Conservation (phyloP, 176 grass and related monocot genomes). For the Cymbopogon citratus region DNA sequence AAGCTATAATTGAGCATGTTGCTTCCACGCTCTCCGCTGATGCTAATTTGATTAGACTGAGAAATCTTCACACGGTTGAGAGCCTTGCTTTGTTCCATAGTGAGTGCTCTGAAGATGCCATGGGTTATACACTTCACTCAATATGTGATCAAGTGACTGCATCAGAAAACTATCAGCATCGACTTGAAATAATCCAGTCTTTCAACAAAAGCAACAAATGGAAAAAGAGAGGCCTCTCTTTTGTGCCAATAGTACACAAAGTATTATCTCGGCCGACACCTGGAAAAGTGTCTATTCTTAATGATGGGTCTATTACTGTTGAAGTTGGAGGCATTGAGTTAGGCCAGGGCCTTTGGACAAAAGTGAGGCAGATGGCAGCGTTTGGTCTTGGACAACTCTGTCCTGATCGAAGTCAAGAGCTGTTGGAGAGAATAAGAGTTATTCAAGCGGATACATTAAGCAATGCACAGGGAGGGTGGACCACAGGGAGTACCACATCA, state of each 20-base stretch:
- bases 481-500: slow-evolving; percentile 89
- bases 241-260: slow-evolving; percentile 66
- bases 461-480: slow-evolving; percentile 81
- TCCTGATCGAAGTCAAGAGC: slow-evolving; percentile 48
- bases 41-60: slow-evolving; percentile 61
- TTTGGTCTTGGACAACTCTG: slow-evolving; percentile 79
- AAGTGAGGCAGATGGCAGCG: slow-evolving; percentile 89
- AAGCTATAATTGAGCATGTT: slow-evolving; percentile 88
- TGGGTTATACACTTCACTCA: slow-evolving; percentile 67
- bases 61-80: slow-evolving; percentile 82
- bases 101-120: slow-evolving; percentile 55
- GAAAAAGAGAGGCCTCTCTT: slow-evolving; percentile 78
- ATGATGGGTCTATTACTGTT: slow-evolving; percentile 84
- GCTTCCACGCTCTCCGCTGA: slow-evolving; percentile 59
- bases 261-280: slow-evolving; percentile 57
- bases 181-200: slow-evolving; percentile 43
- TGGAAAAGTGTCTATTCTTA: slow-evolving; percentile 77
- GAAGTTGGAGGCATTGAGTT: slow-evolving; percentile 99
- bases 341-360: slow-evolving; percentile 95
- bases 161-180: slow-evolving; percentile 39
- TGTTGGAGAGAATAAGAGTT: slow-evolving; percentile 66
- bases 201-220: slow-evolving; percentile 77
- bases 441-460: slow-evolving; percentile 90
- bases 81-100: slow-evolving; percentile 73
- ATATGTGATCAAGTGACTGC: slow-evolving; percentile 58